These are phyloP conservation scores for Phytopythium montanum DNA, from an alignment of 352 stramenopile genomes.

Conservation along the genomic window DNA sequence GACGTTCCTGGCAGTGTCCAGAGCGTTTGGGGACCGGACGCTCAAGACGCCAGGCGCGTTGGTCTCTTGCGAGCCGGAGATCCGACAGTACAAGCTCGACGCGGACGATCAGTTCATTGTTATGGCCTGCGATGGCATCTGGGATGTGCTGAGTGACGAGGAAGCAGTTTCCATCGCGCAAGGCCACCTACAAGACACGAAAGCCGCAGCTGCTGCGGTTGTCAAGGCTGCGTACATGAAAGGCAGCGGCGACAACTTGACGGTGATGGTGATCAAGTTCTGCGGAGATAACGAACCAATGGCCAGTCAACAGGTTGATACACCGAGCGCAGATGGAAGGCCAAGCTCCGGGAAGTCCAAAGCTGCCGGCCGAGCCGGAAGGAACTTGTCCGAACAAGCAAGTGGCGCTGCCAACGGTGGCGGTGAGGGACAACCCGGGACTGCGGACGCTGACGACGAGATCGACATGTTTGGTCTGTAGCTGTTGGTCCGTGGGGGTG, in stretches of 20 bases:
- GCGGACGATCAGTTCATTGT: conserved; percentile 51
- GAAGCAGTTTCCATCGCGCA: conserved; percentile 48
- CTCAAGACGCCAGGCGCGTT: conserved; percentile 41
- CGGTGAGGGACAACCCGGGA: conserved; percentile 6
- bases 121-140: conserved; percentile 59
- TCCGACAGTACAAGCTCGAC: conserved; percentile 29
- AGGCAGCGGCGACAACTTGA: conserved; percentile 57
- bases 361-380: not conserved
- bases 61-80: conserved; percentile 53
- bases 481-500: not conserved
- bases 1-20: conserved; percentile 52
- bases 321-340: not conserved
- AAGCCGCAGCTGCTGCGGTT: conserved; percentile 42
- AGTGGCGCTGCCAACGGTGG: too few species aligned
- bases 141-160: conserved; percentile 60
- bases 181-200: conserved; percentile 30
- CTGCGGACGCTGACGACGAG: conserved; percentile 22
- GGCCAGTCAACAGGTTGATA: not conserved
- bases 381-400: not conserved
- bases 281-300: not conserved
- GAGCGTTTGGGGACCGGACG: conserved; percentile 54
- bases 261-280: conserved; percentile 32
- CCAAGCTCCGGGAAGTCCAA: too few species aligned
- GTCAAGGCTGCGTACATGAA: conserved; percentile 52
- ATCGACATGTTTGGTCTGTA: conserved; percentile 61